Conservation (phyloP, 2,329 filamentous ascomycete genomes). For the Verticillium dahliae region DNA sequence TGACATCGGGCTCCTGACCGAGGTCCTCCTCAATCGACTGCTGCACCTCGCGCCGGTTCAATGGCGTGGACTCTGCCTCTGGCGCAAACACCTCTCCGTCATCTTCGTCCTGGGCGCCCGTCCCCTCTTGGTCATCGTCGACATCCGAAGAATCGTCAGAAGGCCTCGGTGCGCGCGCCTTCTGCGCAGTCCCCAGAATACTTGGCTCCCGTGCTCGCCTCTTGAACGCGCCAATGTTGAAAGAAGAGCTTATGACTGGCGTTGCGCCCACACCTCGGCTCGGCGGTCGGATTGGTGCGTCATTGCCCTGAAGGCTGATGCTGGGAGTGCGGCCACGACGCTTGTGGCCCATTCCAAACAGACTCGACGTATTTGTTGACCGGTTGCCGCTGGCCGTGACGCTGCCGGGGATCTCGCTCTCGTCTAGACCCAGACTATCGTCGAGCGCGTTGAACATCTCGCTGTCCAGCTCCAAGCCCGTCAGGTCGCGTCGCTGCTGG, state of each 20-base stretch:
- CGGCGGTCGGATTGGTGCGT: constrained; percentile 45
- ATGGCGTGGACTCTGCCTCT: constrained; percentile 62
- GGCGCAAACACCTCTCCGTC: constrained; percentile 48
- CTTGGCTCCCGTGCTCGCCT: constrained; percentile 54
- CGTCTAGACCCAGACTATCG: constrained; percentile 23
- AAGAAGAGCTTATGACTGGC: constrained; percentile 39
- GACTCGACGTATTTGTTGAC: constrained; percentile 38
- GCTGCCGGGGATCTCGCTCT: constrained; percentile 33
- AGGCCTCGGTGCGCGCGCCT: constrained; percentile 19
- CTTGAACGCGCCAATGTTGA: constrained; percentile 53
- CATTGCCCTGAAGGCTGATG: constrained; percentile 39
- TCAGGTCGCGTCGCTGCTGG: constrained; percentile 31
- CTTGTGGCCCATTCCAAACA: constrained; percentile 26
- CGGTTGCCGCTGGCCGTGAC: constrained; percentile 22
- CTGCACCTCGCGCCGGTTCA: constrained; percentile 42
- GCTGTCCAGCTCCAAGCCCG: constrained; percentile 42
- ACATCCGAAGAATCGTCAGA: constrained; percentile 10
- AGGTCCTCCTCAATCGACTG: constrained; percentile 13
- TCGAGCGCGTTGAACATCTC: constrained; percentile 37
- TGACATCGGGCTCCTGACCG: constrained; percentile 12
- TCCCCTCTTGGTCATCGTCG: background rate
- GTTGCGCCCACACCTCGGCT: constrained; percentile 41
- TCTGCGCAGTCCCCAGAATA: constrained; percentile 49
- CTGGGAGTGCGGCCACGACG: constrained; percentile 38
- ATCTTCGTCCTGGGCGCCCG: constrained; percentile 15